phyloP scores from a whole-genome alignment of 768 basidiomycete species.

The Agrocybe chaxingu region DNA sequence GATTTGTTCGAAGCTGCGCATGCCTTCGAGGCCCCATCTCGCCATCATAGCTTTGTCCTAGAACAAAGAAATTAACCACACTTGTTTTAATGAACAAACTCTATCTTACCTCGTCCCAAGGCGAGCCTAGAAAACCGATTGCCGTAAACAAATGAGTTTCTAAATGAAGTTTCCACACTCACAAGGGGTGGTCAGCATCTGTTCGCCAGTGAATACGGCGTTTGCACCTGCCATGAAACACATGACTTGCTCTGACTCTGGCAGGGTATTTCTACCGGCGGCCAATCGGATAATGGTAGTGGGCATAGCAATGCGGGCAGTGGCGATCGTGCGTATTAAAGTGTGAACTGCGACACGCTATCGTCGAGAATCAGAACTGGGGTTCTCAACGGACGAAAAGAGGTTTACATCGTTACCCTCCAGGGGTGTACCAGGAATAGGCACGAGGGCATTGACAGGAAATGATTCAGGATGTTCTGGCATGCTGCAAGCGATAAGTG shows the following conservation, averaged over 20 bases:
- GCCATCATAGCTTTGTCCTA: constrained; percentile 92
- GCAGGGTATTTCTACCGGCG: constrained; percentile 86
- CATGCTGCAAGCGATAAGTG: constrained; percentile 51
- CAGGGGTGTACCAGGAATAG: constrained; percentile 91
- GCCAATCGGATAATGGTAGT: constrained; percentile 93
- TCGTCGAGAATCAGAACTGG: constrained; percentile 8
- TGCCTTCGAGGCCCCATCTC: constrained; percentile 89
- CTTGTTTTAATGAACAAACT: neutral
- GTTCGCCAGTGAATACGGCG: constrained; percentile 97
- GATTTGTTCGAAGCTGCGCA: constrained; percentile 83
- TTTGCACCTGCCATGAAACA: constrained; percentile 99
- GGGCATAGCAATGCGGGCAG: constrained; percentile 89
- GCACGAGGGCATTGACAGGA: constrained; percentile 96
- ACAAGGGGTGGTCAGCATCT: constrained; percentile 98
- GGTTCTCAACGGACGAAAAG: constrained; percentile 33
- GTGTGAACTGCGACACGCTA: constrained; percentile 82
- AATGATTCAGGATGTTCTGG: constrained; percentile 98
- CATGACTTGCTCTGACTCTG: constrained; percentile 93
- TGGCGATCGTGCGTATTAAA: constrained; percentile 91
- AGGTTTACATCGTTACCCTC: constrained; percentile 77
- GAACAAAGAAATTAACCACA: constrained; percentile 7
- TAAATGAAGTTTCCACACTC: constrained; percentile 27
- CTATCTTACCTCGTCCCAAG: constrained; percentile 82
- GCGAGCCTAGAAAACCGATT: constrained; percentile 55
- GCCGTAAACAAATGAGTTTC: neutral